Evolutionary conservation across 1,139 yeast genomes (phyloP), one percentile per base, ranked within the genome.

Genomic region (Lodderomyces parapsilosis): DNA sequence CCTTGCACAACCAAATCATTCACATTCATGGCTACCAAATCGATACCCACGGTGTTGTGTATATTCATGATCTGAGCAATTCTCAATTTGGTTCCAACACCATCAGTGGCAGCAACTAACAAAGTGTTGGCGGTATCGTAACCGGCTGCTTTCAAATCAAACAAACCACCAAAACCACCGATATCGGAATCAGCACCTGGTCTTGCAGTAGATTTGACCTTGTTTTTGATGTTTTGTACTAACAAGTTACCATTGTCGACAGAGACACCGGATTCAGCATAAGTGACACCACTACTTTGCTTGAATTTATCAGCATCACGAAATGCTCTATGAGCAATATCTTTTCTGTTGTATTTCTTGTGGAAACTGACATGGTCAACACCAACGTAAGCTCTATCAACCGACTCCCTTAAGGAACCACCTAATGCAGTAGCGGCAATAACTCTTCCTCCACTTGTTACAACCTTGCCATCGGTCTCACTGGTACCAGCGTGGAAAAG

Each of bases 101-200:
- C 99, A 68, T 94, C 99, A 39, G 99, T 94, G 45, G 99, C 98
- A 49, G 95, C 97, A 40, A 94, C 98, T 48, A 94, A 73, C 45
- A 94, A 69, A 9, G 96, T 88, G 43, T 85, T 83, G 49, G 76
- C 80, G 23, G 80, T 69, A 49, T 83, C 80, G 66, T 84, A 94
- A 9, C 98, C 98, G 39, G 96, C 95, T 42, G 83, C 82, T 57
- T 83, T 80, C 57, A 94, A 76, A 63, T 94, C 99, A 55, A 94
- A 94, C 37, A 91, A 71, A 52, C 99, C 99, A 52, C 99, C 99
- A 59, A 94, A 94, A 3, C 99, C 99, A 61, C 99, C 99, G 55
- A 94, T 93, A 55, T 90, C 96, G 17, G 98, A 89, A 60, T 93
- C 97, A 37, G 99, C 95, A 57, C 99, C 99, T 27, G 95, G 76